These are phyloP conservation scores for Saprolegnia diclina DNA, from an alignment of 352 stramenopile species.

Conservation along the genomic window DNA sequence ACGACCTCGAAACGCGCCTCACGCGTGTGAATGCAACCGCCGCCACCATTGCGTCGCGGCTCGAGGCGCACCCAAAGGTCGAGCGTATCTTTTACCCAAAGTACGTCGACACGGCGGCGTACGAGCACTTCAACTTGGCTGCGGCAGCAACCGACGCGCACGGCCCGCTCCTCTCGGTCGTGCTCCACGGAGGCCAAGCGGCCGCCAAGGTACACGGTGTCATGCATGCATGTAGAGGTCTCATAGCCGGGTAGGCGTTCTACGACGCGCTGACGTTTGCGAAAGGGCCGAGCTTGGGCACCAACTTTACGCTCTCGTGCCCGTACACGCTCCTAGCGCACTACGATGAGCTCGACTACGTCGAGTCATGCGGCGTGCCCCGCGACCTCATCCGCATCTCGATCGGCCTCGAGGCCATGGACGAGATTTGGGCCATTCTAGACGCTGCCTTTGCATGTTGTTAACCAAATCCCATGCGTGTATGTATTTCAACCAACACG, in stretches of 20 bases:
- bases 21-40: constrained; percentile 75
- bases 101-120: constrained; percentile 44
- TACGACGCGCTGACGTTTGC: constrained; percentile 83
- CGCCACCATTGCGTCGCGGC: constrained; percentile 55
- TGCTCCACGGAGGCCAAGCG: constrained; percentile 68
- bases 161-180: constrained; percentile 83
- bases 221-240: constrained; percentile 13
- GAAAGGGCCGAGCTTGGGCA: constrained; percentile 87
- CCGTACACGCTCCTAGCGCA: constrained; percentile 91
- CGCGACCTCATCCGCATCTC: constrained; percentile 89
- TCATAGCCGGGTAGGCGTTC: constrained; percentile 59
- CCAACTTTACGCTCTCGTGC: constrained; percentile 91
- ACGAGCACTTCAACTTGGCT: constrained; percentile 44
- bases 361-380: constrained; percentile 84
- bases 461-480: not conserved
- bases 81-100: constrained; percentile 85
- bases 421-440: constrained; percentile 64
- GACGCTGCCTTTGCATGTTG: constrained; percentile 39
- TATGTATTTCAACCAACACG: constrained; percentile 1
- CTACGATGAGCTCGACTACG: constrained; percentile 90
- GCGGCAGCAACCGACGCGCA: constrained; percentile 43
- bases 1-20: constrained; percentile 68
- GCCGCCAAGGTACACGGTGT: constrained; percentile 31
- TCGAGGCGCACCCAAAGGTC: constrained; percentile 69
- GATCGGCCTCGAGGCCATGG: constrained; percentile 83